Percentiles rank a stretch among this genome's conserved stretches.
Conservation (phyloP, 768 basidiomycete genomes). For the Crepidotus variabilis region DNA sequence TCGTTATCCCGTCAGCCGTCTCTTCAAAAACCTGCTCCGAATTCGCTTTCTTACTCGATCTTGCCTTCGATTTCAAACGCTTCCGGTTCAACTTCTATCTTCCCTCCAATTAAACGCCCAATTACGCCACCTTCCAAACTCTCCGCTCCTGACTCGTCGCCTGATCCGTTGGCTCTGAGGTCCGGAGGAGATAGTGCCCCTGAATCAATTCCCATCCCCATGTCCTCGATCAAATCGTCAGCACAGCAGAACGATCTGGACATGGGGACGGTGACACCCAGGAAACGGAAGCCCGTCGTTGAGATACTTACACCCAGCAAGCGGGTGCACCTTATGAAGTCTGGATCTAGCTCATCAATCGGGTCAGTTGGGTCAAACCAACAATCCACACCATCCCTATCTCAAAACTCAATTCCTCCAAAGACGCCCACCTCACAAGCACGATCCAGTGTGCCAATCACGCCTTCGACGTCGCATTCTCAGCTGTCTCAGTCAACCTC, state of each 20-base stretch:
- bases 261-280: constrained; percentile 45
- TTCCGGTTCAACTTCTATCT: constrained; percentile 5
- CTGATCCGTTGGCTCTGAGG: not conserved
- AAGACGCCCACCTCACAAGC: constrained; percentile 13
- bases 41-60: not conserved
- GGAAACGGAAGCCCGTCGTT: constrained; percentile 65
- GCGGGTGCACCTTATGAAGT: constrained; percentile 39
- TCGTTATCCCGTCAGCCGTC: constrained; percentile 6
- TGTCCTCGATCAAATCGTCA: constrained; percentile 28
- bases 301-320: constrained; percentile 65
- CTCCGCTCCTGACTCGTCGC: not conserved
- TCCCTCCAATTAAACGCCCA: not conserved
- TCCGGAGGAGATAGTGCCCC: constrained; percentile 5
- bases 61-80: constrained; percentile 14
- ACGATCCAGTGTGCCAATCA: constrained; percentile 18
- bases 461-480: constrained; percentile 23
- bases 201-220: constrained; percentile 54
- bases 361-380: not conserved
- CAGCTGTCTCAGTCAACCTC: constrained; percentile 8
- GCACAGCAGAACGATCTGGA: constrained; percentile 19
- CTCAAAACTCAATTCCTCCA: constrained; percentile 5
- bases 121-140: constrained; percentile 18
- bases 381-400: too few species aligned
- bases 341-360: constrained; percentile 12
- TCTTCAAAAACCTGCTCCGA: not conserved